Percentiles rank a stretch among this genome's conserved stretches.
These are phyloP conservation scores for Moesziomyces antarcticus DNA, from an alignment of 1,284 basidiomycete genomes.

Conservation along the genomic window DNA sequence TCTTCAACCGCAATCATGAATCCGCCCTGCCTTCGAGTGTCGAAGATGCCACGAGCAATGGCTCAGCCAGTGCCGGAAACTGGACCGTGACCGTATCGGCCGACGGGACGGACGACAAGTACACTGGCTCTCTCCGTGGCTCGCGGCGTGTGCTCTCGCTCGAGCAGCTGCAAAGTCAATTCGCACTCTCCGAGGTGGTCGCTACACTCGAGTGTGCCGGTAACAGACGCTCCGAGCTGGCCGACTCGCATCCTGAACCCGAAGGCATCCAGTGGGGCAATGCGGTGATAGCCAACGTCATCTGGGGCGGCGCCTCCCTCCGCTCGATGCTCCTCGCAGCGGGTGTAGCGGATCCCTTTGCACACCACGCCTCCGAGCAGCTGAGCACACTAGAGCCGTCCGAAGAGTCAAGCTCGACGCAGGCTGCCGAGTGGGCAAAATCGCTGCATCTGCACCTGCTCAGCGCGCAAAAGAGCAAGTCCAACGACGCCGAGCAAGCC, in stretches of 20 bases:
- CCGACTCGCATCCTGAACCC: constrained; percentile 18
- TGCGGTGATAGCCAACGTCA: constrained; percentile 47
- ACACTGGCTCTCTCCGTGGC: background rate
- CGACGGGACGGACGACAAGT: constrained; percentile 7
- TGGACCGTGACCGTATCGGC: constrained; percentile 29
- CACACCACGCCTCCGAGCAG: constrained; percentile 20
- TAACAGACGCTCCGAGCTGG: constrained; percentile 47
- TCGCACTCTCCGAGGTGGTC: constrained; percentile 17
- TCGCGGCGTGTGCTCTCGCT: constrained; percentile 5
- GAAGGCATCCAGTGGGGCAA: constrained; percentile 53
- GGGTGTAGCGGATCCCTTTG: constrained; percentile 45
- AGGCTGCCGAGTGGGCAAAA: constrained; percentile 29
- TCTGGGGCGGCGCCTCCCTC: constrained; percentile 45
- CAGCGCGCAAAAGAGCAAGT: constrained; percentile 44
- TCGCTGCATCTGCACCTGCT: constrained; percentile 42
- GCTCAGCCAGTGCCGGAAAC: too few relatives aligned
- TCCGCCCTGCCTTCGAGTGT: constrained; percentile 1
- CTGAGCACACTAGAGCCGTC: constrained; percentile 24
- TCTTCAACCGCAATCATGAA: constrained; percentile 57
- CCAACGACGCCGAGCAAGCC: constrained; percentile 23
- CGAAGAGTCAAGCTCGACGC: constrained; percentile 3
- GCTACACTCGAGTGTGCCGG: constrained; percentile 57
- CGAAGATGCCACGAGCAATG: background rate
- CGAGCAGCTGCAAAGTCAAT: constrained; percentile 15
- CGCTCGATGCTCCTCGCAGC: constrained; percentile 35